These are phyloP conservation scores for Passalora sequoiae DNA, from an alignment of 2,329 filamentous ascomycete genomes.

Conservation along the genomic window DNA sequence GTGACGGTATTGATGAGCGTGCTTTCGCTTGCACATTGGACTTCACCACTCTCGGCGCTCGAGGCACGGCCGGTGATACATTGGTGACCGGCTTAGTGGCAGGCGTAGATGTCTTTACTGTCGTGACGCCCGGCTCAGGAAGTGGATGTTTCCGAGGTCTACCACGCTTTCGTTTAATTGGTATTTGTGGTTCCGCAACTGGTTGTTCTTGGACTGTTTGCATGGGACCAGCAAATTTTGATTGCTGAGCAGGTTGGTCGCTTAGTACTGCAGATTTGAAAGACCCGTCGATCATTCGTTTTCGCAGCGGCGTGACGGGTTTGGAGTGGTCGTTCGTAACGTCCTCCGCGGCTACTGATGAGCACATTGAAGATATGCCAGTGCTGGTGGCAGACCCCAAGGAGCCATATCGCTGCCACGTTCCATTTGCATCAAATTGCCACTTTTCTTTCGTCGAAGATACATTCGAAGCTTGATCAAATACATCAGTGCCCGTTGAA, in stretches of 20 bases:
- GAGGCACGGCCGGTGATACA: constrained; percentile 18
- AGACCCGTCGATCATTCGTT: constrained; percentile 30
- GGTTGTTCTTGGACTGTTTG: not conserved
- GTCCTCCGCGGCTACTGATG: constrained; percentile 29
- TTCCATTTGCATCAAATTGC: constrained; percentile 27
- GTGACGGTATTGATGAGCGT: constrained; percentile 70
- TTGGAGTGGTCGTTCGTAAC: constrained; percentile 8
- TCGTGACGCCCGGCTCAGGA: constrained; percentile 16
- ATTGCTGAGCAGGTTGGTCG: constrained; percentile 1
- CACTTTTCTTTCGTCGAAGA: constrained; percentile 20
- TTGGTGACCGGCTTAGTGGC: constrained; percentile 2
- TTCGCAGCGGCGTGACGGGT: constrained; percentile 16
- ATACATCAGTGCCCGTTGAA: constrained; percentile 30
- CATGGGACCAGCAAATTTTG: constrained; percentile 1
- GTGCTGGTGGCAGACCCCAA: constrained; percentile 33
- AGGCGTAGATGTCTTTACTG: constrained; percentile 6
- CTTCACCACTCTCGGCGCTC: constrained; percentile 24
- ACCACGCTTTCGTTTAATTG: constrained; percentile 27
- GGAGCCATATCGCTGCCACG: constrained; percentile 32
- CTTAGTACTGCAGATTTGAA: constrained; percentile 20
- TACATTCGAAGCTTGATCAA: constrained; percentile 22
- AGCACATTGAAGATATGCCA: constrained; percentile 31
- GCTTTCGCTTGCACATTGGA: constrained; percentile 27
- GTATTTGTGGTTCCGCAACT: constrained; percentile 8
- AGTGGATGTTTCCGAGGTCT: constrained; percentile 26